Evolutionary conservation across 148 eudicot genomes (phyloP).

Genomic region (Silene latifolia): DNA sequence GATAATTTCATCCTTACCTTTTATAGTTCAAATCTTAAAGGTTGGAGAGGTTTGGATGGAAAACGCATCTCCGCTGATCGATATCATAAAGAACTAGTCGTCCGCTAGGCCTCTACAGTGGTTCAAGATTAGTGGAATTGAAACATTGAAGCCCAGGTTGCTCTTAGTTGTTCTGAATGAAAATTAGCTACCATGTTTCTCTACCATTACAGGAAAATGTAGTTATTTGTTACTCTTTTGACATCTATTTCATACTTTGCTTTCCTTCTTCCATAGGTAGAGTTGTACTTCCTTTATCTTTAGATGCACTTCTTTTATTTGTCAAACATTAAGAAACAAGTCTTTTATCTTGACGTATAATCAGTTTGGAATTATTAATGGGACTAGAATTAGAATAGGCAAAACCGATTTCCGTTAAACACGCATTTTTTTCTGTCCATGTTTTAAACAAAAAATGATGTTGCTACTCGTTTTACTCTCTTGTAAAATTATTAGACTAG

Average conservation of each 20-base stretch:
- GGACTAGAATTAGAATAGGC: too few relatives aligned
- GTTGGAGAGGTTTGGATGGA: too few relatives aligned
- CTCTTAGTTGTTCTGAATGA: conserved; percentile 51
- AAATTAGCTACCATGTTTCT: background rate
- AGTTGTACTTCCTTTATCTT: too few relatives aligned
- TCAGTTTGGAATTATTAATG: too few relatives aligned
- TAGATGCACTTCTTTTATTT: too few relatives aligned
- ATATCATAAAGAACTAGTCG: conserved; percentile 77
- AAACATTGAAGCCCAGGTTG: conserved; percentile 90
- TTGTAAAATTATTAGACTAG: background rate
- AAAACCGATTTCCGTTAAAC: too few relatives aligned
- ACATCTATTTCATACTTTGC: background rate
- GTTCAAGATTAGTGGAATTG: conserved; percentile 94
- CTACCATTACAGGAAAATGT: background rate
- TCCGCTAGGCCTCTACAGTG: conserved; percentile 92
- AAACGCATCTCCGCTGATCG: too few relatives aligned
- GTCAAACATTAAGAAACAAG: background rate
- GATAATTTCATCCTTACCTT: too few relatives aligned
- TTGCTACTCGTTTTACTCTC: too few relatives aligned
- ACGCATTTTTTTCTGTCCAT: too few relatives aligned
- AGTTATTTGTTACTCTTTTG: background rate
- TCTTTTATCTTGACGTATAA: background rate
- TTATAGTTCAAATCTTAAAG: too few relatives aligned
- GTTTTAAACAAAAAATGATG: too few relatives aligned
- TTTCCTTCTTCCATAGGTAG: background rate